Evolutionary conservation across 1,139 yeast genomes (phyloP), one percentile per base, ranked within the genome.

Genomic region (Taphrina populina): DNA sequence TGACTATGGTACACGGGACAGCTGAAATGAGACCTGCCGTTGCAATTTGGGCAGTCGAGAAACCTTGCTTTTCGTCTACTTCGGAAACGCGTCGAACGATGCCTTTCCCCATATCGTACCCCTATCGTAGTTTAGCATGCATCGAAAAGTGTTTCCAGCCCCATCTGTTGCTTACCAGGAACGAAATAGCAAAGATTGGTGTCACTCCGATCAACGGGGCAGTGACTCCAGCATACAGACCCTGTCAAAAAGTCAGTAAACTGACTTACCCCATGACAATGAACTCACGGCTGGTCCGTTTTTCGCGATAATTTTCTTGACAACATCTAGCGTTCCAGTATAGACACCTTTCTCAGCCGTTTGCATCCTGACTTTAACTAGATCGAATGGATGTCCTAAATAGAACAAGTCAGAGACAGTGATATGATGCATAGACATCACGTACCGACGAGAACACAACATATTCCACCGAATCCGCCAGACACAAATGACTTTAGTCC

Each of bases 21-120:
- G 97, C 97, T 59, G 95, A 84, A 62, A 92, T 74, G 74, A 90
- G 90, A n/a, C 98, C 98, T 13, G 98, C 98, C 3, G 92, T 77
- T 10, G 95, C 83, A 61, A 86, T 83, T 66, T 90, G 88, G 1
- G 73, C 77, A 62, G 84, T 81, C 26, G 83, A 69, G 64, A 88
- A 78, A 43, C 62, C 64, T 19, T 74, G 70, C 36, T 71, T 70
- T 15, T 72, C 71, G 13, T 69, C 66, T n/a, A 65, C 64, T 40
- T 71, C 70, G 1, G 79, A 77, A 4, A 77, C 70, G 4, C 72
- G 64, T 2, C 67, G 62, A 2, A 90, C 95, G 8, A 90, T 60
- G 62, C 81, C 80, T 72, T 88, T 88, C 61, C 97, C 97, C 57
- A 88, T 76, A 66, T 88, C 97, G 71, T 92, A 92, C 67, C 97